Percentiles rank a stretch among this genome's conserved stretches.
phyloP scores from a whole-genome alignment of 2,329 filamentous ascomycete genomes.

The Colletotrichum coccodes region DNA sequence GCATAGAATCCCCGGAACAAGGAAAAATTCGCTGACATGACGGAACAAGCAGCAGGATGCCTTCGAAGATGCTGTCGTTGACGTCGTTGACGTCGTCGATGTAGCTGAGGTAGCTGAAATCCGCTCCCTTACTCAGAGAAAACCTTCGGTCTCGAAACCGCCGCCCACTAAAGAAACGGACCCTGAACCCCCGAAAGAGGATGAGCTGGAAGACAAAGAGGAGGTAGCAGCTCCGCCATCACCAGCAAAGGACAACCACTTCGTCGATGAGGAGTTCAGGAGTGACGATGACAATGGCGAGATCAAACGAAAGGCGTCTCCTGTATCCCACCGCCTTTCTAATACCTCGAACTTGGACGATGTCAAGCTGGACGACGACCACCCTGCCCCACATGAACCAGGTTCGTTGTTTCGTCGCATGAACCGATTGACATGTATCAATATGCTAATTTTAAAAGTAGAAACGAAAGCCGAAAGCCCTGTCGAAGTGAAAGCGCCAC shows the following conservation, averaged over 20 bases:
- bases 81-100: conserved; percentile 50
- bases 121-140: conserved; percentile 70
- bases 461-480: conserved; percentile 41
- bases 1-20: background rate
- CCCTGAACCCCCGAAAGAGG: conserved; percentile 32
- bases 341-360: conserved; percentile 63
- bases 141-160: conserved; percentile 47
- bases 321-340: conserved; percentile 56
- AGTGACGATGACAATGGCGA: conserved; percentile 35
- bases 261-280: conserved; percentile 26
- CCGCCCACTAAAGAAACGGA: conserved; percentile 36
- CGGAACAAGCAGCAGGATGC: conserved; percentile 64
- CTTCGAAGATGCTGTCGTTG: conserved; percentile 82
- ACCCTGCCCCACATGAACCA: conserved; percentile 44
- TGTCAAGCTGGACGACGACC: conserved; percentile 74
- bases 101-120: conserved; percentile 65
- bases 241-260: conserved; percentile 18
- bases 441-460: conserved; percentile 20
- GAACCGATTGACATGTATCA: conserved; percentile 32
- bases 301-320: conserved; percentile 47
- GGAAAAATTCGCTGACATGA: conserved; percentile 12
- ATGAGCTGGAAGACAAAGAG: conserved; percentile 42
- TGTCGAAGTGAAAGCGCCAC: conserved; percentile 50
- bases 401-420: conserved; percentile 41
- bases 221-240: conserved; percentile 23